phyloP scores from a whole-genome alignment of 75 land plant genomes.

The Chamaecyparis obtusa region DNA sequence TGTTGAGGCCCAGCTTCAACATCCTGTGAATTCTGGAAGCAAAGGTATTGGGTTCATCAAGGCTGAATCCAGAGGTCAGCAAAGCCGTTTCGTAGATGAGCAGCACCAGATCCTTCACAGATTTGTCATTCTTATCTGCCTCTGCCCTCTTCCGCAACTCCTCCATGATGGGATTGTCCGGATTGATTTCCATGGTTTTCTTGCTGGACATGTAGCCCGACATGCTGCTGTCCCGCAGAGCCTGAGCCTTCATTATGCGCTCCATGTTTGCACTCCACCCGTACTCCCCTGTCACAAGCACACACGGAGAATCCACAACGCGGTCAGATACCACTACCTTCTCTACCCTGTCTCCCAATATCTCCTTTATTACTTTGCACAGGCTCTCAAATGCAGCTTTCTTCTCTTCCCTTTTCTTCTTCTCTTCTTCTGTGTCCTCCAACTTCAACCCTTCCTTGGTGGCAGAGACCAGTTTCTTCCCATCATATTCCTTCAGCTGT shows the following conservation, averaged over 20 bases:
- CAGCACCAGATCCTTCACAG: constrained; percentile 59
- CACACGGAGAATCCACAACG: constrained; percentile 78
- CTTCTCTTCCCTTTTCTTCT: constrained; percentile 48
- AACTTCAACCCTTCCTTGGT: constrained; percentile 71
- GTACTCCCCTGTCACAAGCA: constrained; percentile 77
- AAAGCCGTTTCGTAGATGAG: constrained; percentile 69
- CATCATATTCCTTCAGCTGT: constrained; percentile 66
- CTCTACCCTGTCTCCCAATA: too few relatives aligned
- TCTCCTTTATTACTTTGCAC: constrained; percentile 43
- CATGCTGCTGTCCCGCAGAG: constrained; percentile 77
- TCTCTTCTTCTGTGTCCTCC: constrained; percentile 70
- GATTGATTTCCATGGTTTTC: constrained; percentile 89
- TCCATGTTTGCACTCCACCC: constrained; percentile 48
- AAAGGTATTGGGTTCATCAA: constrained; percentile 77
- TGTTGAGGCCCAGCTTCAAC: constrained; percentile 77
- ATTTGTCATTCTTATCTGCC: constrained; percentile 52
- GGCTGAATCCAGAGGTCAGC: constrained; percentile 71
- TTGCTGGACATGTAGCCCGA: constrained; percentile 64
- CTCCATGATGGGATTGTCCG: constrained; percentile 74
- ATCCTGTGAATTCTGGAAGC: constrained; percentile 70
- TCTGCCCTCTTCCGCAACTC: constrained; percentile 66
- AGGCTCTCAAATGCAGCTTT: constrained; percentile 69
- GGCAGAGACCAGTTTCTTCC: constrained; percentile 53
- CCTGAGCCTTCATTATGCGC: constrained; percentile 56
- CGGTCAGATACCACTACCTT: too few relatives aligned